phyloP scores from a whole-genome alignment of 2,329 filamentous ascomycete species.

The Fusarium dlaminii region DNA sequence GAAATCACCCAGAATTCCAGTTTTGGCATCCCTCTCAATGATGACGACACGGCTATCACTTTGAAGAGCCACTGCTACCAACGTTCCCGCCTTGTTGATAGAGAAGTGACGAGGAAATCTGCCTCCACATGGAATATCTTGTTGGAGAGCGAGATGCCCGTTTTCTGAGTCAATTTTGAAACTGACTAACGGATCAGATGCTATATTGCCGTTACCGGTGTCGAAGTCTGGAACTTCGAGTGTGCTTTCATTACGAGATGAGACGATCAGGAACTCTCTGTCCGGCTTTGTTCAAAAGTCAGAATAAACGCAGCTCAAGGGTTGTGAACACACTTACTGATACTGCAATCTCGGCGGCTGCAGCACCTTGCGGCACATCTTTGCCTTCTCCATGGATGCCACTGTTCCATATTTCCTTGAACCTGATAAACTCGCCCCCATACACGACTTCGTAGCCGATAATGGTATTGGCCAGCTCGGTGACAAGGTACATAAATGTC shows the following conservation, averaged over 20 bases:
- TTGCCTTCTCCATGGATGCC: constrained; percentile 58
- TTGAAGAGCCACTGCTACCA: constrained; percentile 74
- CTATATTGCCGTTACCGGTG: constrained; percentile 54
- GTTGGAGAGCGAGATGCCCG: constrained; percentile 65
- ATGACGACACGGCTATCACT: constrained; percentile 68
- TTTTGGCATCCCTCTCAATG: constrained; percentile 66
- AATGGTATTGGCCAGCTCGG: constrained; percentile 68
- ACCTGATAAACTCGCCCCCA: constrained; percentile 51
- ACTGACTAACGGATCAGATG: constrained; percentile 72
- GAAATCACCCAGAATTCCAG: constrained; percentile 64
- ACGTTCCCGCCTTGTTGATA: constrained; percentile 69
- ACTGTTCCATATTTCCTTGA: constrained; percentile 58
- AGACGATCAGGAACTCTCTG: constrained; percentile 70
- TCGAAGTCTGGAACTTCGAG: constrained; percentile 60
- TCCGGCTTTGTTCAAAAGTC: constrained; percentile 57
- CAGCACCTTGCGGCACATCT: constrained; percentile 52
- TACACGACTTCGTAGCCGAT: constrained; percentile 67
- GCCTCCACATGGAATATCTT: constrained; percentile 72
- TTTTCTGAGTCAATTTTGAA: constrained; percentile 64
- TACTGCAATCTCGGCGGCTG: constrained; percentile 65
- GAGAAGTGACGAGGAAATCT: constrained; percentile 73
- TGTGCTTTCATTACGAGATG: constrained; percentile 71
- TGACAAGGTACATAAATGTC: constrained; percentile 68
- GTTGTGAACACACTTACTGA: constrained; percentile 58
- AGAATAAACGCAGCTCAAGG: background rate